A percentile compares a stretch with the other conserved stretches of the same genome.
Conservation (phyloP, 73 alveolate species). For the Tetrahymena borealis region DNA sequence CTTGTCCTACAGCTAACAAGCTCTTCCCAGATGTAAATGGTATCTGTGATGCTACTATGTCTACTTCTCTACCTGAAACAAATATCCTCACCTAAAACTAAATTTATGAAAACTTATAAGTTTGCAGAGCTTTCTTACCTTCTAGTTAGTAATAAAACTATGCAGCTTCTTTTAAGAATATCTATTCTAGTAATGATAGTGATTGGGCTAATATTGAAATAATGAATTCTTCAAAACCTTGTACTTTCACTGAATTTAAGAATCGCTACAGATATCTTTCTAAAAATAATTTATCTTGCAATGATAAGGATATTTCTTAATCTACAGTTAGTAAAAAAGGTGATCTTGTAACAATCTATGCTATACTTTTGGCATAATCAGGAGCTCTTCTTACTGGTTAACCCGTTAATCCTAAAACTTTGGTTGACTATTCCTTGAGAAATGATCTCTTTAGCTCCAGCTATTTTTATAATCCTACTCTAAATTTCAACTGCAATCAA, state of each 20-base stretch:
- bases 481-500: not conserved
- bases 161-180: not conserved
- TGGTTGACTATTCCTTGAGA: not conserved
- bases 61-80: not conserved
- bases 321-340: not conserved
- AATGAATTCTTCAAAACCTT: not conserved
- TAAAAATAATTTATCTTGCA: not conserved
- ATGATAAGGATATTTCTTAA: not conserved
- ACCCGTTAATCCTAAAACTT: not conserved
- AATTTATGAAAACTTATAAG: not conserved
- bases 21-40: not conserved
- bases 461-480: not conserved
- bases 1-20: not conserved
- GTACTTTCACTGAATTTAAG: not conserved
- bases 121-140: not conserved
- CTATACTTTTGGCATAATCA: not conserved
- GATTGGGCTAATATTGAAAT: not conserved
- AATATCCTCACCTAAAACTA: not conserved
- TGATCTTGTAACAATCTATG: not conserved
- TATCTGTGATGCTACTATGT: not conserved
- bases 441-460: not conserved
- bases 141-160: not conserved
- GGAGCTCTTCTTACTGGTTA: not conserved
- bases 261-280: not conserved
- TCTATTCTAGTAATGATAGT: not conserved